Conservation (phyloP, 345 rosid species). For the Passiflora organensis region DNA sequence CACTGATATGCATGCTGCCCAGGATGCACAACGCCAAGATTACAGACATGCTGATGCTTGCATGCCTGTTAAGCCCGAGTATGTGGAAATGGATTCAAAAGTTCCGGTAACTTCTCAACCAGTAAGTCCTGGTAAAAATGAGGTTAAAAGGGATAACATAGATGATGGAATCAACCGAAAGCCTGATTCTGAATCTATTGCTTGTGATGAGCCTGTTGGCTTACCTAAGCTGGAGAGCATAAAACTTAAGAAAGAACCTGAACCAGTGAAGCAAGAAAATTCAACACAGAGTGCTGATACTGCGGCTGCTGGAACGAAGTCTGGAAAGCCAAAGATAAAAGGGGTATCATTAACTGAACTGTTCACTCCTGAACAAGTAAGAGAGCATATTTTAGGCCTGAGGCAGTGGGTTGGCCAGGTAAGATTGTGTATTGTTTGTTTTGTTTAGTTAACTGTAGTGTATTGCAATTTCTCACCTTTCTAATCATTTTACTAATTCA, state of each 20-base stretch:
- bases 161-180: slow-evolving; percentile 43
- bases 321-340: slow-evolving; percentile 92
- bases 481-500: background rate
- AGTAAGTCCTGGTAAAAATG: slow-evolving; percentile 42
- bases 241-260: slow-evolving; percentile 50
- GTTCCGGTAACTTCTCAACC: slow-evolving; percentile 42
- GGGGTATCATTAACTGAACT: slow-evolving; percentile 94
- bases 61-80: slow-evolving; percentile 45
- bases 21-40: slow-evolving; percentile 46
- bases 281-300: slow-evolving; percentile 39
- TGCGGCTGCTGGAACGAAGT: slow-evolving; percentile 46
- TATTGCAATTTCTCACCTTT: too few species aligned
- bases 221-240: slow-evolving; percentile 40
- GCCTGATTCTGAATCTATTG: slow-evolving; percentile 39
- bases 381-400: slow-evolving; percentile 88
- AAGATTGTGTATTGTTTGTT: background rate
- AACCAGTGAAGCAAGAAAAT: slow-evolving; percentile 51
- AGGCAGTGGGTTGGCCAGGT: slow-evolving; percentile 99
- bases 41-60: slow-evolving; percentile 32
- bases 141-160: slow-evolving; percentile 39
- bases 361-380: slow-evolving; percentile 96
- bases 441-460: background rate
- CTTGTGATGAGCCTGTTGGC: slow-evolving; percentile 26
- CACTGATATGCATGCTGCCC: slow-evolving; percentile 36
- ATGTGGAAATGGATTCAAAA: slow-evolving; percentile 55